phyloP scores from a whole-genome alignment of 2,329 filamentous ascomycete genomes.

The Pyricularia sp. region DNA sequence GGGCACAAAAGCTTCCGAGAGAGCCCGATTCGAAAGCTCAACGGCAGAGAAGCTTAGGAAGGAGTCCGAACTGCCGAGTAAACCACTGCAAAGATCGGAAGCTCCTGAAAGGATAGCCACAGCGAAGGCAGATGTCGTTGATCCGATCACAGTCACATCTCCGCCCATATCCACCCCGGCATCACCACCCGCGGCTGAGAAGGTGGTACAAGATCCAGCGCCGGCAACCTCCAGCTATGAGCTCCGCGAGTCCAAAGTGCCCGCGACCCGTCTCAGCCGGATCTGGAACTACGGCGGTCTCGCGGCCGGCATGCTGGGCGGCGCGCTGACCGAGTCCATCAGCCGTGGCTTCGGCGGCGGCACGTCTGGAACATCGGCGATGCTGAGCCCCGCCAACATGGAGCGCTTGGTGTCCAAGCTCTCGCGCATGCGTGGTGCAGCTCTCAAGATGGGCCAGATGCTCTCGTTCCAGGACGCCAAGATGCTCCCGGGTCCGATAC shows the following conservation, averaged over 20 bases:
- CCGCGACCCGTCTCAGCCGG: constrained; percentile 75
- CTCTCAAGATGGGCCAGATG: constrained; percentile 96
- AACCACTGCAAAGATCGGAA: background rate
- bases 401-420: constrained; percentile 87
- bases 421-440: constrained; percentile 91
- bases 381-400: constrained; percentile 86
- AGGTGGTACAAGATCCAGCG: background rate
- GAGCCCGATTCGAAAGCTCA: background rate
- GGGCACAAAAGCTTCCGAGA: background rate
- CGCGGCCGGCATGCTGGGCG: constrained; percentile 90
- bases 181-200: background rate
- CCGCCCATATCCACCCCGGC: background rate
- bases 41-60: background rate
- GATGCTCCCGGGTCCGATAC: constrained; percentile 80
- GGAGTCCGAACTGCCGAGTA: background rate
- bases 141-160: background rate
- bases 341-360: constrained; percentile 67
- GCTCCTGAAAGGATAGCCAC: background rate
- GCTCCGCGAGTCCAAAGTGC: constrained; percentile 82
- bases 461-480: constrained; percentile 97
- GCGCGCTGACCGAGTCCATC: constrained; percentile 77
- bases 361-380: constrained; percentile 56
- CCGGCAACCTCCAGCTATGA: constrained; percentile 31
- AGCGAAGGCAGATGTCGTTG: background rate
- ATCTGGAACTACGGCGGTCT: constrained; percentile 94